A percentile compares a stretch with the other conserved stretches of the same genome.
phyloP scores from a whole-genome alignment of 2,329 filamentous ascomycete species.

The Fusarium euwallaceae region DNA sequence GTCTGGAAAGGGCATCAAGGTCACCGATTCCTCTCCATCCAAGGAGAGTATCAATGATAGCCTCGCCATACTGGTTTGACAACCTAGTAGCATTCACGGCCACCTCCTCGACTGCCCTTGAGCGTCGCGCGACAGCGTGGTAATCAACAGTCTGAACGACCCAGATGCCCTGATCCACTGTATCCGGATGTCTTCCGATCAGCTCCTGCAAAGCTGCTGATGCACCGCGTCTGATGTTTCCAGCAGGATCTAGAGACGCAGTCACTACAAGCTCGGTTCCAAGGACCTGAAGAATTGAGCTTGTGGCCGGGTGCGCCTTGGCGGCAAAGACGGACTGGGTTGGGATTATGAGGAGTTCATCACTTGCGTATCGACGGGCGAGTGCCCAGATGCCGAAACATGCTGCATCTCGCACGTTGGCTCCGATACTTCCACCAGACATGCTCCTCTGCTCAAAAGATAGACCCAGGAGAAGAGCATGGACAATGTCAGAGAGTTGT shows the following conservation, averaged over 20 bases:
- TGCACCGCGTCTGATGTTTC: constrained; percentile 92
- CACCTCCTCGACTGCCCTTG: constrained; percentile 84
- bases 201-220: constrained; percentile 96
- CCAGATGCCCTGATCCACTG: constrained; percentile 82
- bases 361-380: constrained; percentile 85
- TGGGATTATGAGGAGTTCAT: constrained; percentile 77
- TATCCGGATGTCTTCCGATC: constrained; percentile 91
- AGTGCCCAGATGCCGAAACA: constrained; percentile 97
- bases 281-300: constrained; percentile 78
- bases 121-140: constrained; percentile 89
- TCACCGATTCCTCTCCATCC: constrained; percentile 92
- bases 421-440: constrained; percentile 86
- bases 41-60: constrained; percentile 77
- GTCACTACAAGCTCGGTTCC: constrained; percentile 85
- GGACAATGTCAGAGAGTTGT: constrained; percentile 80
- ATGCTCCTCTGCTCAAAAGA: constrained; percentile 90
- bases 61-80: constrained; percentile 75
- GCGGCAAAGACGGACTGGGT: constrained; percentile 59
- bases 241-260: constrained; percentile 88
- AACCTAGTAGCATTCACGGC: constrained; percentile 77
- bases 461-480: constrained; percentile 82
- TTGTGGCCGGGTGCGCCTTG: constrained; percentile 51
- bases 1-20: constrained; percentile 78
- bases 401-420: constrained; percentile 93
- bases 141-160: constrained; percentile 94